A percentile compares a stretch with the other conserved stretches of the same genome.
Conservation (phyloP, 108 stramenopile genomes). For the Mayamaea pseudoterrestris region DNA sequence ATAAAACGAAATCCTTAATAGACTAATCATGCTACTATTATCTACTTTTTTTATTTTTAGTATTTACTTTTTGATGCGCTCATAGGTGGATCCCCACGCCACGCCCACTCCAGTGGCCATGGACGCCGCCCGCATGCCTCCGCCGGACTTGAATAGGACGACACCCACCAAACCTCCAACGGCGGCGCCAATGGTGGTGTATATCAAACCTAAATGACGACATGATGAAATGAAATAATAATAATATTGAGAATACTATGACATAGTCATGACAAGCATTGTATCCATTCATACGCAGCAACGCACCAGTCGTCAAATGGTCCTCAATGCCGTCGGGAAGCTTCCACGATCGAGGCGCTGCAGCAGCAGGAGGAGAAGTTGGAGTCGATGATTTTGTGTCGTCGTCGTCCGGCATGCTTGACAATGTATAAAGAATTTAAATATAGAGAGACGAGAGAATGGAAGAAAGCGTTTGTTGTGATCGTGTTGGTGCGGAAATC, state of each 20-base stretch:
- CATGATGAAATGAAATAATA: not conserved
- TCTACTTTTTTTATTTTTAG: not conserved
- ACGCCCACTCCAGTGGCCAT: conserved; percentile 37
- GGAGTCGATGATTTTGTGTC: too few relatives aligned
- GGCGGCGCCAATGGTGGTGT: conserved; percentile 13
- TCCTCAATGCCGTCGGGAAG: conserved; percentile 48
- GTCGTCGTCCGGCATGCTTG: too few relatives aligned
- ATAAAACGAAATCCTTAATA: not conserved
- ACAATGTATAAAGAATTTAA: too few relatives aligned
- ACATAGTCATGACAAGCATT: not conserved
- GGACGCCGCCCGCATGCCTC: conserved; percentile 26
- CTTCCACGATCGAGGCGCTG: conserved; percentile 19
- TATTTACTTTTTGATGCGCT: conserved; percentile 10
- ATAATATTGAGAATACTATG: not conserved
- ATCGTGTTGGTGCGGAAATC: too few relatives aligned
- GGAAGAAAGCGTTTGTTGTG: too few relatives aligned
- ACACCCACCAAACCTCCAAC: conserved; percentile 36
- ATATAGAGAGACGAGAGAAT: too few relatives aligned
- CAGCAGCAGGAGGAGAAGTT: too few relatives aligned
- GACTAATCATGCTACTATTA: not conserved
- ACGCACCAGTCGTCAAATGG: conserved; percentile 35
- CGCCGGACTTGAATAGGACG: conserved; percentile 28
- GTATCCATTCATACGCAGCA: not conserved
- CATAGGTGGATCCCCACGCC: conserved; percentile 40
- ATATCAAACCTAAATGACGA: not conserved